Evolutionary conservation across 768 basidiomycete genomes (phyloP).

Genomic region (Auricularia sp.): DNA sequence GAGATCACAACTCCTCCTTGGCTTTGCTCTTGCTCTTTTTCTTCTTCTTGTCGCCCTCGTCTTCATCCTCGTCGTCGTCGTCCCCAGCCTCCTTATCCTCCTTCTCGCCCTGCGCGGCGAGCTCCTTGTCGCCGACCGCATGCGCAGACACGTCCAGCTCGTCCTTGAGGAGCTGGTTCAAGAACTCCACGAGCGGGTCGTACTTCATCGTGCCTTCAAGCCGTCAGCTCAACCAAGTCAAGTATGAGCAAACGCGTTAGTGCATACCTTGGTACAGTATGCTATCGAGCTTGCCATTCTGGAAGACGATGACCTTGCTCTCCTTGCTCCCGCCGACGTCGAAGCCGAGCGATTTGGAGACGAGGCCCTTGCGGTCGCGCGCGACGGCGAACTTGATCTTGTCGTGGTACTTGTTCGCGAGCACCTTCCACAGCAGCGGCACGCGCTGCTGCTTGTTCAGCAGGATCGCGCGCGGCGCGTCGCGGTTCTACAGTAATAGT

Average conservation of each 20-base stretch:
- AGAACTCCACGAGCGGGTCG: conserved; percentile 64
- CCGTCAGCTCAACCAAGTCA: not conserved
- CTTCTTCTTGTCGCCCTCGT: conserved; percentile 11
- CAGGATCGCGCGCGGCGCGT: conserved; percentile 50
- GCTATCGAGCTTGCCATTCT: conserved; percentile 43
- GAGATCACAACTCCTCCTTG: conserved; percentile 10
- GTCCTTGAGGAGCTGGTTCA: conserved; percentile 60
- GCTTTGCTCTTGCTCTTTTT: conserved; percentile 15
- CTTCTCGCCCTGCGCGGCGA: conserved; percentile 7
- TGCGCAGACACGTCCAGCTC: conserved; percentile 45
- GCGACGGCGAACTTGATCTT: conserved; percentile 53
- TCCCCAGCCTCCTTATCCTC: conserved; percentile 17
- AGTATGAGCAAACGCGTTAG: not conserved
- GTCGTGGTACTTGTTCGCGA: conserved; percentile 61
- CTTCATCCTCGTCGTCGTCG: conserved; percentile 18
- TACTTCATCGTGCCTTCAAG: conserved; percentile 55
- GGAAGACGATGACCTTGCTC: conserved; percentile 64
- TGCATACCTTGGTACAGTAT: conserved; percentile 70
- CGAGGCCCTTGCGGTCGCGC: conserved; percentile 54
- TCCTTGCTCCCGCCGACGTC: conserved; percentile 43
- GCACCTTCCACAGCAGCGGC: conserved; percentile 71
- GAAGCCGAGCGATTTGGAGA: conserved; percentile 48
- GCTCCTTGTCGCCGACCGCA: conserved; percentile 26
- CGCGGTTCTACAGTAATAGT: conserved; percentile 20
- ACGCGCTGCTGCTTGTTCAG: conserved; percentile 66